Percentiles rank a stretch among this genome's conserved stretches.
Evolutionary conservation across 2,329 filamentous ascomycete genomes (phyloP).

Genomic region (Botryotinia calthae): DNA sequence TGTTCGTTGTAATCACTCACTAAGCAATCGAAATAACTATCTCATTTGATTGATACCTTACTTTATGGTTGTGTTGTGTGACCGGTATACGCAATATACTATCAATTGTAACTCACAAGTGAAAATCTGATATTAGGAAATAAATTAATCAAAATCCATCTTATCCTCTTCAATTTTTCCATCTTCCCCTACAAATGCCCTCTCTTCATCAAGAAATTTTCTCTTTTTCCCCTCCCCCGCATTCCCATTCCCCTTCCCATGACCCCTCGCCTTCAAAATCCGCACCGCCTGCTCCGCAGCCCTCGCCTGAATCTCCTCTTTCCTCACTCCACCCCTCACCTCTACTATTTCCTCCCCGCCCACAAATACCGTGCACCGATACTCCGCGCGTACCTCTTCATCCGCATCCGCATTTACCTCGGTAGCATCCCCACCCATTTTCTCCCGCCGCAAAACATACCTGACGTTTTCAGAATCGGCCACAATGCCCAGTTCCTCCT

Average conservation of each 20-base stretch:
- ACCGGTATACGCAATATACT: too few species aligned
- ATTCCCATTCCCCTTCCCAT: background rate
- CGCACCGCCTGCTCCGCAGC: conserved; percentile 54
- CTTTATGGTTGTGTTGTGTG: too few species aligned
- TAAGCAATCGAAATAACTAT: too few species aligned
- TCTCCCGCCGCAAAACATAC: conserved; percentile 47
- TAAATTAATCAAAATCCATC: background rate
- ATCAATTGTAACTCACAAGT: background rate
- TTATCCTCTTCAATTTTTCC: background rate
- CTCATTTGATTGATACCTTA: background rate
- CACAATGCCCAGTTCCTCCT: conserved; percentile 64
- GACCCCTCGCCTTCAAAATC: conserved; percentile 29
- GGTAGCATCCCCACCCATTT: conserved; percentile 1
- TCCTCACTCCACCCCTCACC: conserved; percentile 47
- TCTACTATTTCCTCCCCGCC: conserved; percentile 47
- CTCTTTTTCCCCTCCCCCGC: background rate
- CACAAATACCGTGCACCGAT: conserved; percentile 50
- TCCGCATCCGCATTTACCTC: background rate
- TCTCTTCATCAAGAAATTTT: background rate
- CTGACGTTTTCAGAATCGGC: conserved; percentile 52
- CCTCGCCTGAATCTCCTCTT: conserved; percentile 53
- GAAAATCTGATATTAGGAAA: background rate
- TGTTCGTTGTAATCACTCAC: too few species aligned
- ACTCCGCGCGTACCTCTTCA: conserved; percentile 24
- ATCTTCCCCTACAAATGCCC: background rate